Evolutionary conservation across 768 basidiomycete genomes (phyloP), one percentile per base, ranked within the genome.

Genomic region (Mycena alexandri): DNA sequence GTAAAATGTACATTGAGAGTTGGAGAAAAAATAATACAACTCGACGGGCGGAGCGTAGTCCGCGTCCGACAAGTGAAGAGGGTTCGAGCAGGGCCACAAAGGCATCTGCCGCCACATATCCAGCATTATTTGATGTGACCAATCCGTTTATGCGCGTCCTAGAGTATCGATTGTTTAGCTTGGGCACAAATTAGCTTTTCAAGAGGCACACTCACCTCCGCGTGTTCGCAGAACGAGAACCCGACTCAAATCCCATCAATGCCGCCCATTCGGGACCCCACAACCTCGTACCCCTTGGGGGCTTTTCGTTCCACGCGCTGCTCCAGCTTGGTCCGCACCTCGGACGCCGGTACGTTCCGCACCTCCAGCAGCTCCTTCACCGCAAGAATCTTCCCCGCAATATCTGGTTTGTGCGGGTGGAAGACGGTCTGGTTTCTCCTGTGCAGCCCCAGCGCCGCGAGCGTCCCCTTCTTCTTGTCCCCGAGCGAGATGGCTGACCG

Each of bases 351-450:
- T 17, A 98, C 95, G 75, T 96, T 97, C 77, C 90, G 85, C 47
- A 98, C 95, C 74, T 92, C 86, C 12, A 98, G 87, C 48, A 98
- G 82, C 80, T 98, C 96, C 84, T 98, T 98, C 63, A 98, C 89
- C 24, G 80, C 80, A 53, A 98, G 82, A 55, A 98, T 95, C 78
- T 93, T 93, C 16, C 96, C 96, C 0, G 94, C 95, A 4, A 87
- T 84, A 63, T 91, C 90, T 0, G 90, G 89, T 0, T 85, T 84
- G 73, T 93, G 91, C 5, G 85, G 83, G 72, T 93, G 91, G 75
- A 93, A 94, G 36, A 96, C 94, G 0, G 91, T 95, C 77, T 95
- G 92, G 81, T 92, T 87, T 43, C 95, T 87, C 63, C 91, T 82
- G 77, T 93, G 90, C 56, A 98, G 83, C 1, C 96, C 96, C 3